Evolutionary conservation across 2,329 filamentous ascomycete species (phyloP).

Genomic region (Aureobasidium namibiae): DNA sequence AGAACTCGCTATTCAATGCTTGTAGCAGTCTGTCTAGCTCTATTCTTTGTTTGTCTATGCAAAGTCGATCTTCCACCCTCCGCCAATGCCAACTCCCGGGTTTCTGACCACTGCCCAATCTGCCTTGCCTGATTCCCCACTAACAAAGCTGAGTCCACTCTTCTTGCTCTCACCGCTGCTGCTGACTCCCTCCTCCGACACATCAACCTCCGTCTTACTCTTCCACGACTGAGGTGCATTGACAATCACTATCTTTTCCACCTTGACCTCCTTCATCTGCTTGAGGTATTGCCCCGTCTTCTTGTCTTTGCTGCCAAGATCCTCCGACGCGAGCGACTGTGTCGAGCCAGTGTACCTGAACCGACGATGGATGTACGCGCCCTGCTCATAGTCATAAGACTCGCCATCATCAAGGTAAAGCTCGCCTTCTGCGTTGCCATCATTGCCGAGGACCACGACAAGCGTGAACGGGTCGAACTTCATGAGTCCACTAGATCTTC

Average conservation of each 20-base stretch:
- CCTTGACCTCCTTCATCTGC: constrained; percentile 64
- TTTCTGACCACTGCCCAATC: constrained; percentile 57
- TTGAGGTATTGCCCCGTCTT: constrained; percentile 69
- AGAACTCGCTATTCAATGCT: not conserved
- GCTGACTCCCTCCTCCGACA: constrained; percentile 51
- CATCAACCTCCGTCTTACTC: constrained; percentile 52
- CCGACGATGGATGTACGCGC: constrained; percentile 77
- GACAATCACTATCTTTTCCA: constrained; percentile 80
- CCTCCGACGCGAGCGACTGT: constrained; percentile 58
- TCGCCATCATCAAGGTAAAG: constrained; percentile 93
- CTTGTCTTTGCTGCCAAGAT: constrained; percentile 50
- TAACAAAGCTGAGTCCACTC: constrained; percentile 53
- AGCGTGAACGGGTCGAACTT: constrained; percentile 91
- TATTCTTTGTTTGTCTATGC: constrained; percentile 9
- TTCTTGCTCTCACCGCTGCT: constrained; percentile 34
- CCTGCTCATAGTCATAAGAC: constrained; percentile 76
- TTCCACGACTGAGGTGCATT: constrained; percentile 69
- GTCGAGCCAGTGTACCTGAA: constrained; percentile 56
- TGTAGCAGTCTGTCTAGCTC: not conserved
- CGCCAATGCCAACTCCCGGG: constrained; percentile 53
- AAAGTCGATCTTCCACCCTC: constrained; percentile 57
- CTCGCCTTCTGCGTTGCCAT: constrained; percentile 67
- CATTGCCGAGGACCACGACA: constrained; percentile 62
- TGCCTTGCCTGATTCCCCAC: constrained; percentile 45
- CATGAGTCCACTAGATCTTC: constrained; percentile 82